Percentiles rank a stretch among this genome's conserved stretches.
Evolutionary conservation across 192 early-diverging fungal species (phyloP).

Genomic region (Coemansia umbellata): DNA sequence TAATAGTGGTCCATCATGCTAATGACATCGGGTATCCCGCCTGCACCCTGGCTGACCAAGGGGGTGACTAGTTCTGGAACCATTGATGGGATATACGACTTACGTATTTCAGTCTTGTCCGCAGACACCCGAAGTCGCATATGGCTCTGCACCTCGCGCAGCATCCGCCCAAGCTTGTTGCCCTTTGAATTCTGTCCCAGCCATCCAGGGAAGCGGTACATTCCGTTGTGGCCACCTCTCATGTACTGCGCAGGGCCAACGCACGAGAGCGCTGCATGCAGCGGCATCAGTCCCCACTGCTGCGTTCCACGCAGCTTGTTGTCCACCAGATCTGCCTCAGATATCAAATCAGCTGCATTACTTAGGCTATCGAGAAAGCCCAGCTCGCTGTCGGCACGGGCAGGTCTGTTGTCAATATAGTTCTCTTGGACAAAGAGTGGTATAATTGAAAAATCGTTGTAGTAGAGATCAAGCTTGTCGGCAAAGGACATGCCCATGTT

Average conservation of each 20-base stretch:
- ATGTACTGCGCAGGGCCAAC: conserved; percentile 80
- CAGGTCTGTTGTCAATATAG: conserved; percentile 71
- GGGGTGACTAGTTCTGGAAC: conserved; percentile 41
- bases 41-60: conserved; percentile 35
- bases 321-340: conserved; percentile 78
- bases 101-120: conserved; percentile 82
- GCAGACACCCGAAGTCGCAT: conserved; percentile 77
- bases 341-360: conserved; percentile 83
- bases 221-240: conserved; percentile 57
- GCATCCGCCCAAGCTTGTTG: conserved; percentile 60
- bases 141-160: conserved; percentile 84
- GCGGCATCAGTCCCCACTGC: conserved; percentile 89
- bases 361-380: conserved; percentile 62
- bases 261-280: conserved; percentile 80
- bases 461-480: conserved; percentile 88
- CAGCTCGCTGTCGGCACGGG: conserved; percentile 28
- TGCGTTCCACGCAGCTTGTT: conserved; percentile 72
- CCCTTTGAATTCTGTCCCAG: conserved; percentile 88
- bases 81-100: conserved; percentile 75
- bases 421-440: conserved; percentile 96
- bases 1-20: conserved; percentile 90
- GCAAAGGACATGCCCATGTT: conserved; percentile 54
- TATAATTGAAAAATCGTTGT: conserved; percentile 79
- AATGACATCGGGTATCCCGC: conserved; percentile 70
- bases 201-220: conserved; percentile 61